These are phyloP conservation scores for Phellopilus nigrolimitatus DNA, from an alignment of 1,284 basidiomycete genomes.

Conservation along the genomic window DNA sequence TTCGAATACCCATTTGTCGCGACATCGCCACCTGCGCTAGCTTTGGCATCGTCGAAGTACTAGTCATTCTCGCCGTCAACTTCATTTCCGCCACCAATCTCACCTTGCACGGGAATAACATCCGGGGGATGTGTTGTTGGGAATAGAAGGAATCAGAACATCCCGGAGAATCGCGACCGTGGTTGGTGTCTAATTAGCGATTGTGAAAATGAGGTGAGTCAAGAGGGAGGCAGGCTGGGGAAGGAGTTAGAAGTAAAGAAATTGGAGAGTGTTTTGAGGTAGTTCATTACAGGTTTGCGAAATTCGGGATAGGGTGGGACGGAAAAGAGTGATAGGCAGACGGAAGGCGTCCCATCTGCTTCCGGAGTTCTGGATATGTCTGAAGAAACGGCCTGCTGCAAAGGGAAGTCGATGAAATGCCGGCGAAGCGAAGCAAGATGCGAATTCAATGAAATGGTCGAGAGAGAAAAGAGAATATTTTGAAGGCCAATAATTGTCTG, in stretches of 20 bases:
- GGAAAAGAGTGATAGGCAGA: constrained; percentile 44
- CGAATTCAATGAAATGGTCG: constrained; percentile 45
- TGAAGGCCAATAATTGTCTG: constrained; percentile 46
- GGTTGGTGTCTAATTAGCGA: constrained; percentile 55
- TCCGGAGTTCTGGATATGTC: constrained; percentile 32
- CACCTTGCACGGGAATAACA: constrained; percentile 14
- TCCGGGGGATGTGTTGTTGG: constrained; percentile 26
- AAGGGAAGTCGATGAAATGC: constrained; percentile 54
- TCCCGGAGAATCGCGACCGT: constrained; percentile 55
- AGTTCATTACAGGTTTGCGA: constrained; percentile 41
- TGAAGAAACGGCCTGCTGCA: constrained; percentile 48
- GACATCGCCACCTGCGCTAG: constrained; percentile 23
- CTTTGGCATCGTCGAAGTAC: constrained; percentile 32
- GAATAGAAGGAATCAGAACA: constrained; percentile 62
- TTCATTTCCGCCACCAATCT: constrained; percentile 12
- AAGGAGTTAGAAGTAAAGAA: constrained; percentile 57
- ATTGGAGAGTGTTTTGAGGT: constrained; percentile 46
- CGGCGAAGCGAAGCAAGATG: constrained; percentile 59
- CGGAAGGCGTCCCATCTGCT: constrained; percentile 31
- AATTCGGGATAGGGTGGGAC: constrained; percentile 39
- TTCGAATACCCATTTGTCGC: background rate
- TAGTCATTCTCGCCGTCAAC: constrained; percentile 31
- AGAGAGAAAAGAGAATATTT: constrained; percentile 55
- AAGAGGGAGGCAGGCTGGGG: constrained; percentile 45
- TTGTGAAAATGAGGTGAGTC: constrained; percentile 40